Percentiles rank a stretch among this genome's conserved stretches.
phyloP scores from a whole-genome alignment of 2,329 filamentous ascomycete species.

The Arthrobotrys sinensis region DNA sequence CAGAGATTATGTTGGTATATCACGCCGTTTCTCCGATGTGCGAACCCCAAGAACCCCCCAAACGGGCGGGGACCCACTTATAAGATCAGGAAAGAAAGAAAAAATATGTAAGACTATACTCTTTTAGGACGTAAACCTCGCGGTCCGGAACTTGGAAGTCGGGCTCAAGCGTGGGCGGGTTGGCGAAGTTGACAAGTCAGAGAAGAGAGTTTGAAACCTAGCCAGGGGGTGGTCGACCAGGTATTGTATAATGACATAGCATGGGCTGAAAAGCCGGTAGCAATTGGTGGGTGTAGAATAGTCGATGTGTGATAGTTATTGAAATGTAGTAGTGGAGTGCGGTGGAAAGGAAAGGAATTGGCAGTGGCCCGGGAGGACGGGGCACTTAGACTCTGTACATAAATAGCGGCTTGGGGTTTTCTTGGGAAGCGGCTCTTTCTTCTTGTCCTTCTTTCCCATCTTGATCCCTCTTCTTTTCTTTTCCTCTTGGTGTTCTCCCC shows the following conservation, averaged over 20 bases:
- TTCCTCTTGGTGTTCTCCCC: slow-evolving; percentile 4
- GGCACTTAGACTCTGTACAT: slow-evolving; percentile 17
- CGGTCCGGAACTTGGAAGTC: slow-evolving; percentile 32
- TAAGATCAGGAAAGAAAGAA: slow-evolving; percentile 7
- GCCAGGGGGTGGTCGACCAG: slow-evolving; percentile 6
- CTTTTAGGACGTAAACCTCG: slow-evolving; percentile 24
- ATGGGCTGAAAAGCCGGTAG: slow-evolving; percentile 3
- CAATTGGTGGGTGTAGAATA: slow-evolving; percentile 3
- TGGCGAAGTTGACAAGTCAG: slow-evolving; percentile 6
- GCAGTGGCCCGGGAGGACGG: not conserved
- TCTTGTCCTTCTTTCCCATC: slow-evolving; percentile 16
- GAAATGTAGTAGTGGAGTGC: slow-evolving; percentile 1
- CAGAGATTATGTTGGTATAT: not conserved
- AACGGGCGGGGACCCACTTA: slow-evolving; percentile 25
- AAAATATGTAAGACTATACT: slow-evolving; percentile 17
- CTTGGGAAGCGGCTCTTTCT: slow-evolving; percentile 27
- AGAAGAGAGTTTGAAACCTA: slow-evolving; percentile 26
- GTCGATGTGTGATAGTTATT: not conserved
- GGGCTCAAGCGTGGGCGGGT: not conserved
- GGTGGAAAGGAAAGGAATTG: slow-evolving; percentile 17
- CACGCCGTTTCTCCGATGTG: slow-evolving; percentile 18
- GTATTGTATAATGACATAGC: slow-evolving; percentile 6
- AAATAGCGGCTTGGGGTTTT: slow-evolving; percentile 35
- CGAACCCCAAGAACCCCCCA: slow-evolving; percentile 16
- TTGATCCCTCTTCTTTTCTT: slow-evolving; percentile 29